Evolutionary conservation across 345 rosid genomes (phyloP).

Genomic region (Gossypioides kirkii): DNA sequence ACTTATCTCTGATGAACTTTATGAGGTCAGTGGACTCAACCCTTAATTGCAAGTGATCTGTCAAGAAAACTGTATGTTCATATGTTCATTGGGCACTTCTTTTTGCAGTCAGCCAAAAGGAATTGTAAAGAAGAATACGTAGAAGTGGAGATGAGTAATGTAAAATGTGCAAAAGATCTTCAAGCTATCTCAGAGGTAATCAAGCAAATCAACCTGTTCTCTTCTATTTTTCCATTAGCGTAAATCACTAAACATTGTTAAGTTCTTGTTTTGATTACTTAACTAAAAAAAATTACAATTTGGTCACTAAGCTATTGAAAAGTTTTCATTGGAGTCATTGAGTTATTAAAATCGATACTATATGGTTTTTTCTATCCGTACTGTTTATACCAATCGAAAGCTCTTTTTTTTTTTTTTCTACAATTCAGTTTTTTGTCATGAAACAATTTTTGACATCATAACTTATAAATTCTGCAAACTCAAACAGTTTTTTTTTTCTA

Average conservation of each 20-base stretch:
- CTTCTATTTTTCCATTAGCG: background rate
- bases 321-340: too few species aligned
- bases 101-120: slow-evolving; percentile 23
- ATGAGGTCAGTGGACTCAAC: slow-evolving; percentile 29
- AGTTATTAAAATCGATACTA: too few species aligned
- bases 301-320: too few species aligned
- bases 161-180: slow-evolving; percentile 23
- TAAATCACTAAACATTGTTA: too few species aligned
- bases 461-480: too few species aligned
- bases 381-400: accelerated
- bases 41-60: background rate
- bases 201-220: background rate
- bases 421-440: background rate
- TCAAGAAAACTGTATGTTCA: background rate
- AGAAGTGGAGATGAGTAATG: background rate
- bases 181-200: slow-evolving; percentile 24
- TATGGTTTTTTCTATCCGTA: too few species aligned
- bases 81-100: background rate
- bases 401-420: too few species aligned
- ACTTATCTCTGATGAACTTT: slow-evolving; percentile 53
- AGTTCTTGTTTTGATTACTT: too few species aligned
- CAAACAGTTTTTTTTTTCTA: too few species aligned
- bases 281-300: too few species aligned
- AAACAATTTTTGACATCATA: too few species aligned
- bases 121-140: slow-evolving; percentile 29